Base-by-base conservation (phyloP, 2,329 filamentous ascomycete species). In the Periconia sp. region DNA sequence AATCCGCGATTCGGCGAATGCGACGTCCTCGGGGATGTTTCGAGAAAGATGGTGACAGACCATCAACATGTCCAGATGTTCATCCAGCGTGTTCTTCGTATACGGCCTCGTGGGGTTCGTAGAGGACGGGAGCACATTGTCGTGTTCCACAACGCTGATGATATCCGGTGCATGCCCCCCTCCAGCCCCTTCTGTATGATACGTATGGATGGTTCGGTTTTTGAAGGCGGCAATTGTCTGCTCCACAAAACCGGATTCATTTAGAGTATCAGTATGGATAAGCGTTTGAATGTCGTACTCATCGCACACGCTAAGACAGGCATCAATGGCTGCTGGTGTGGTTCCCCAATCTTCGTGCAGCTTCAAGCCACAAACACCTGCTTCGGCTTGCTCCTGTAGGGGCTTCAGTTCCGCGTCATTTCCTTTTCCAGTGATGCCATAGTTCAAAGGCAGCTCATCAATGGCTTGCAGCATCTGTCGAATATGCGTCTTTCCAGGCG, bases 31-130 rank as follows among this genome's bases (percentile, higher is more conserved):
- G 53, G 92, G 91, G 55, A 97, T 97, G 74, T 96, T 87, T 74
- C 90, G 91, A 49, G 87, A 92, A 10, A 97, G 80, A 69, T 97
- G 93, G 74, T 97, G 93, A 79, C 93, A 97, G 37, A 96, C 91
- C 93, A 97, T 97, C 45, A 97, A 79, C 93, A 97, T 97, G 77
- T 97, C 93, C 14, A 97, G 84, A 76, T 97, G 93, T 75, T 97
- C 93, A 69, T 97, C 93, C 0, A 97, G 83, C 0, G 93, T 97
- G 78, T 97, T 97, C 60, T 82, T 81, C 1, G 93, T 97, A 74
- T 87, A 97, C 0, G 93, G 93, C 2, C 92, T 82, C 1, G 93
- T 97, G 0, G 93, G 93, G 72, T 96, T 97, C 0, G 93, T 97
- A 45, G 88, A 93, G 6, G 88, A 91, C 0, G 93, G 93, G 1